Conservation (phyloP, 2,329 filamentous ascomycete genomes). For the Conoideocrella luteorostrata region DNA sequence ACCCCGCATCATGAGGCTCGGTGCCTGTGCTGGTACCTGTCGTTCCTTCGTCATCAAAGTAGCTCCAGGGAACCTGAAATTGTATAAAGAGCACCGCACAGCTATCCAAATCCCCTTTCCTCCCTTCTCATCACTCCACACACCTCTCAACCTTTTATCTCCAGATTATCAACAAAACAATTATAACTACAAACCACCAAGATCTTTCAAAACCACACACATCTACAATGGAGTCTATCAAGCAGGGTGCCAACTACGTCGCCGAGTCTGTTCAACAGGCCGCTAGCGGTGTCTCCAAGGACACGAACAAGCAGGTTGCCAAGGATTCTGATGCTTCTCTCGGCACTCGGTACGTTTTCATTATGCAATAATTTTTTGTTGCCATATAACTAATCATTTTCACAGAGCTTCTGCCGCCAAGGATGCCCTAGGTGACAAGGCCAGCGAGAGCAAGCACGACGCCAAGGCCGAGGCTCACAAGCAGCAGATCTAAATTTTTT, state of each 20-base stretch:
- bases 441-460: constrained; percentile 32
- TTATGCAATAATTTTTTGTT: background rate
- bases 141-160: background rate
- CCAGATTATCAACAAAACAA: constrained; percentile 3
- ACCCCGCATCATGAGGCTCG: background rate
- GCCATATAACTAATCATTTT: constrained; percentile 7
- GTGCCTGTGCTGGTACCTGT: background rate
- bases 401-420: constrained; percentile 40
- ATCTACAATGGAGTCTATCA: constrained; percentile 44
- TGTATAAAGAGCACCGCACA: constrained; percentile 3
- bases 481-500: constrained; percentile 27
- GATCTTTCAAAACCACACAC: constrained; percentile 12
- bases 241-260: constrained; percentile 62
- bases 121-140: background rate
- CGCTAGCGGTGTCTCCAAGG: constrained; percentile 53
- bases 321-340: constrained; percentile 51
- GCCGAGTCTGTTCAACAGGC: constrained; percentile 55
- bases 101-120: background rate
- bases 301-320: constrained; percentile 63
- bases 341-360: constrained; percentile 42
- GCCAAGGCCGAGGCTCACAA: constrained; percentile 36
- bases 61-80: no score
- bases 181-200: constrained; percentile 10
- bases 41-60: background rate
- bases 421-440: constrained; percentile 42